Evolutionary conservation across 371 early-diverging fungal genomes (phyloP).

Genomic region (Saksenaea oblongispora): DNA sequence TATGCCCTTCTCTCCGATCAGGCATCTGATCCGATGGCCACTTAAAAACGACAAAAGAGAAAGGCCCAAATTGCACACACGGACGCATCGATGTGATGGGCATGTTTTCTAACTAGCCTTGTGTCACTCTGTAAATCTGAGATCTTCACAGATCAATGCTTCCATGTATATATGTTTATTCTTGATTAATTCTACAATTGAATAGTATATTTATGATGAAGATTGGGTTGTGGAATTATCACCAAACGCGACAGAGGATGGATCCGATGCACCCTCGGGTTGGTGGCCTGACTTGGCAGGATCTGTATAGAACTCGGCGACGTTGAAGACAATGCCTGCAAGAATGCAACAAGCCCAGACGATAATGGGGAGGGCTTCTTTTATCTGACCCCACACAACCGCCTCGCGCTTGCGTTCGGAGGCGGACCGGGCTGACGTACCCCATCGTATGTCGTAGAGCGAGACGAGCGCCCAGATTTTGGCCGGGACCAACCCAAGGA

Average conservation of each 20-base stretch:
- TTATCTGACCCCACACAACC: constrained; percentile 31
- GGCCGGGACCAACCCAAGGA: constrained; percentile 60
- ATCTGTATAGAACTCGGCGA: constrained; percentile 23
- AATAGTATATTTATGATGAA: not conserved
- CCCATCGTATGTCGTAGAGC: constrained; percentile 64
- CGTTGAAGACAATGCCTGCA: constrained; percentile 38
- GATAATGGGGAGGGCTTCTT: constrained; percentile 44
- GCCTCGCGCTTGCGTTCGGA: constrained; percentile 43
- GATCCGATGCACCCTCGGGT: not conserved
- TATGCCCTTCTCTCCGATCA: not conserved
- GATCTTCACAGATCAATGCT: too few species aligned
- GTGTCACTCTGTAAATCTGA: too few species aligned
- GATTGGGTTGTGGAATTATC: not conserved
- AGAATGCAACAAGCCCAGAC: constrained; percentile 33
- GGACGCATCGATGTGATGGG: too few species aligned
- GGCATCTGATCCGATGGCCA: constrained; percentile 1
- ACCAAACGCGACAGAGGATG: not conserved
- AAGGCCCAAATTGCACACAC: too few species aligned
- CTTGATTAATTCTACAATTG: too few species aligned
- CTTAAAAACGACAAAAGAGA: not conserved
- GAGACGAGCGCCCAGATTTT: constrained; percentile 61
- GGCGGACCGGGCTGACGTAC: constrained; percentile 53
- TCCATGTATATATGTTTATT: too few species aligned
- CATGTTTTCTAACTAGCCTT: too few species aligned
- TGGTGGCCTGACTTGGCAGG: constrained; percentile 5